Base-by-base conservation (phyloP, 2,329 filamentous ascomycete genomes). In the Phoma herbarum region DNA sequence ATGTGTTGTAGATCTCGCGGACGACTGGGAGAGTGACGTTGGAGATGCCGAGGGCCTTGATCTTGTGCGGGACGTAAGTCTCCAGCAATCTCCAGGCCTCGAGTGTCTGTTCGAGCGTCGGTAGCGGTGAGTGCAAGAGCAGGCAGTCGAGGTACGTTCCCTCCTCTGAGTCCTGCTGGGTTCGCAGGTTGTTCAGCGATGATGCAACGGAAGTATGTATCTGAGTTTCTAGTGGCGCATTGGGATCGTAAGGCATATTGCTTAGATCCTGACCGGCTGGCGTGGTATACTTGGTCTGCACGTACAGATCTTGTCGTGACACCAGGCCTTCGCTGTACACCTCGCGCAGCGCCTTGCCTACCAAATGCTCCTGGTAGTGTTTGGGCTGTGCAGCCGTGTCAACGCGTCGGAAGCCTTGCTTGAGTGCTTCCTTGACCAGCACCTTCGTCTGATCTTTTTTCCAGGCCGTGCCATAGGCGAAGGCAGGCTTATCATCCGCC, bases 401-500 rank as follows among this genome's bases (percentile, higher is more conserved):
- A 59, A 95, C 79, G 45, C 82, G 90, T 29, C 87, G 83, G 67
- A 94, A 95, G 5, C 91, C 91, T 43, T 85, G 79, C 43, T 81
- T 81, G 31, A 95, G 72, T 2, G 92, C 91, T 62, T 83, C 77
- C 66, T 88, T 85, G 22, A 95, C 91, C 2, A 94, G 81, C 53
- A 85, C 80, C 20, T 84, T 82, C 0, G 90, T 92, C 18, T 78
- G 78, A 1, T 89, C 86, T 69, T 89, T 88, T 76, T 95, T 95
- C 91, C 91, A 94, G n/a, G 91, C 91, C 2, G 91, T 94, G 50
- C 91, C 91, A 74, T 95, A 95, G 62, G 95, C 78, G 63, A 86
- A 82, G 4, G 78, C 62, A 11, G 66, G 64, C 28, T 66, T 44
- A 2, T 50, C 59, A 45, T 65, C 59, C 2, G 49, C 39, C 16